These are phyloP conservation scores for Vigna unguiculata DNA, from an alignment of 306 rosid species.

Conservation along the genomic window DNA sequence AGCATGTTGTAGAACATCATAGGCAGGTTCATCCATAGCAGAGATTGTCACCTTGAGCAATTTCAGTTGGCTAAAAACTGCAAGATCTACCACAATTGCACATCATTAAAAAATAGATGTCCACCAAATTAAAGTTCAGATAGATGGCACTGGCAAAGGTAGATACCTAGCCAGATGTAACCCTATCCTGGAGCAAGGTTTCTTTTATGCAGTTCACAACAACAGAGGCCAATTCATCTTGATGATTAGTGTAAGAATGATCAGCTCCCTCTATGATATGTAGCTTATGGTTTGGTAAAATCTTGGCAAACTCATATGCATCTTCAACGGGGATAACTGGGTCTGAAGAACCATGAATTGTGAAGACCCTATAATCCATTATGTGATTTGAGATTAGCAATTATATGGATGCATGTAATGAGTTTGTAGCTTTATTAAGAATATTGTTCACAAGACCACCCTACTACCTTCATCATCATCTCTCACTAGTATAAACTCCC, in stretches of 20 bases:
- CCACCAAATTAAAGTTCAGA: slow-evolving; percentile 11
- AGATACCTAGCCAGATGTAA: slow-evolving; percentile 44
- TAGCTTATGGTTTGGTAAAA: slow-evolving; percentile 74
- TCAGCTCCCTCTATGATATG: slow-evolving; percentile 71
- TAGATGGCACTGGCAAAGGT: slow-evolving; percentile 9
- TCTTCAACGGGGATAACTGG: slow-evolving; percentile 61
- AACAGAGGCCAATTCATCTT: slow-evolving; percentile 58
- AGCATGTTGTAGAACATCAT: slow-evolving; percentile 9
- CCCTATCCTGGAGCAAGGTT: slow-evolving; percentile 51
- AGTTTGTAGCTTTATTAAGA: slow-evolving; percentile 10
- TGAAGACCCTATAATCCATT: slow-evolving; percentile 65
- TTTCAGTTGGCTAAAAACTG: slow-evolving; percentile 27
- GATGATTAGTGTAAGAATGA: slow-evolving; percentile 65
- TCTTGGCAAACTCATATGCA: slow-evolving; percentile 70
- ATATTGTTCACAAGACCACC: slow-evolving; percentile 8
- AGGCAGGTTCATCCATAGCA: background rate
- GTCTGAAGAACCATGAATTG: slow-evolving; percentile 81
- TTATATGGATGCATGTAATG: slow-evolving; percentile 2
- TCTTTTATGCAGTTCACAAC: slow-evolving; percentile 63
- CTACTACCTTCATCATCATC: slow-evolving; percentile 6
- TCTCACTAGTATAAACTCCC: background rate
- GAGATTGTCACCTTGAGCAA: background rate
- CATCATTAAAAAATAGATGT: slow-evolving; percentile 1
- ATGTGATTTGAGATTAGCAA: slow-evolving; percentile 39
- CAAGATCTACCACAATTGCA: background rate